Base-by-base conservation (phyloP, 148 eudicot species). In the Limonium bicolor region DNA sequence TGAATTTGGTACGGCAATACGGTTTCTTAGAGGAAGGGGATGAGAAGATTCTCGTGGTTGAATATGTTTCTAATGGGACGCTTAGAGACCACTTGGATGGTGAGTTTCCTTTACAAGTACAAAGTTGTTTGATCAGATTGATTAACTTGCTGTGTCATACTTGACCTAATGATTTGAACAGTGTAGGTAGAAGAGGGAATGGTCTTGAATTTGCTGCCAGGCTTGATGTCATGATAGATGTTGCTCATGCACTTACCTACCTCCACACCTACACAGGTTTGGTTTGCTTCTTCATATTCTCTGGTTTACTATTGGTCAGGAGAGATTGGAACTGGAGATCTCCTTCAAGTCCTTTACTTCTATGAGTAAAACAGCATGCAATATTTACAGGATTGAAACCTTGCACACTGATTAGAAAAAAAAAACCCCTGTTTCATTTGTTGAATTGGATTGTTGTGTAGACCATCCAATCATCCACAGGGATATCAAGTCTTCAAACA, bases 391-490 rank as follows among this genome's bases (percentile, higher is more conserved):
- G 27, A 4, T 19, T n/a, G n/a, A n/a, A n/a, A n/a, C n/a, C n/a
- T n/a, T n/a, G n/a, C n/a, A n/a, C n/a, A n/a, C n/a, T n/a, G n/a
- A n/a, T n/a, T n/a, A n/a, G n/a, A n/a, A n/a, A n/a, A n/a, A n/a
- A n/a, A n/a, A n/a, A n/a, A n/a, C n/a, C n/a, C n/a, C n/a, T n/a
- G n/a, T n/a, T n/a, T n/a, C n/a, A n/a, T n/a, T n/a, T n/a, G n/a
- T n/a, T n/a, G n/a, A n/a, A n/a, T n/a, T n/a, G n/a, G n/a, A n/a
- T n/a, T n/a, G n/a, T n/a, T n/a, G n/a, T n/a, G n/a, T n/a, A 88
- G 97, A 83, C 56, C 78, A 64, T 41, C 97, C 94, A 3, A 88
- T 88, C 49, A 88, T 88, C 41, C 97, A 88, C 22, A 69, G 97
- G 52, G 97, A 88, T 49, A 78, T 86, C 52, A 86, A 86, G 55